These are phyloP conservation scores for Debaryomyces fabryi DNA, from an alignment of 1,139 yeast genomes.

Conservation along the genomic window DNA sequence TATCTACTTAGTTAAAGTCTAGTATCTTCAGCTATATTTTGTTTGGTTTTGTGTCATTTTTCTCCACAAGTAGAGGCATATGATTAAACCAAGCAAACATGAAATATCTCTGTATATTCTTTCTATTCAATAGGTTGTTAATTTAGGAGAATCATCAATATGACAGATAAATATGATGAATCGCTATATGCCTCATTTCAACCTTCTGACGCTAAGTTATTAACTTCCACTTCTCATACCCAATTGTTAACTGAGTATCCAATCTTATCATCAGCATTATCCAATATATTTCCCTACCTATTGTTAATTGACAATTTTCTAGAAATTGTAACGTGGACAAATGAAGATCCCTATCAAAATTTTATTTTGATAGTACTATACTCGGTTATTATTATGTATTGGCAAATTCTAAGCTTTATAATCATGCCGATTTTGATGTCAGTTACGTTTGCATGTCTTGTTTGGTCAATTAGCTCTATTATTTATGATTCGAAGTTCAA, in stretches of 20 bases:
- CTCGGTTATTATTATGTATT: constrained; percentile 46
- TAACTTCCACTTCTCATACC: constrained; percentile 31
- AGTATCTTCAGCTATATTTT: neutral
- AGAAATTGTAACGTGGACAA: constrained; percentile 58
- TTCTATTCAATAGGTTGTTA: neutral
- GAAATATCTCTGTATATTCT: neutral
- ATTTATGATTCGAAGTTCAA: constrained; percentile 45
- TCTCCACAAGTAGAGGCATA: constrained; percentile 4
- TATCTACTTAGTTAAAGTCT: neutral
- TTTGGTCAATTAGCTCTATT: constrained; percentile 51
- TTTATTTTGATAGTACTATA: constrained; percentile 45
- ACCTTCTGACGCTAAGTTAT: constrained; percentile 37
- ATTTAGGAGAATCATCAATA: neutral
- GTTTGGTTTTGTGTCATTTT: constrained; percentile 1
- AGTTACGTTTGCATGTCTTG: constrained; percentile 38
- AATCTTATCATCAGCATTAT: constrained; percentile 46
- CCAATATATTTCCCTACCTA: constrained; percentile 52
- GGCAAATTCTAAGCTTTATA: constrained; percentile 40
- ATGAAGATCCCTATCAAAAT: constrained; percentile 52
- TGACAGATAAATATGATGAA: constrained; percentile 14
- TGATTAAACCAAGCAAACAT: neutral
- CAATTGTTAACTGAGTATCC: constrained; percentile 47
- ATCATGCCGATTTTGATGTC: constrained; percentile 43
- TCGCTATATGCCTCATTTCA: constrained; percentile 33
- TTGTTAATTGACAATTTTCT: constrained; percentile 47